These are phyloP conservation scores for Phytophthora rubi DNA, from an alignment of 352 stramenopile species.

Conservation along the genomic window DNA sequence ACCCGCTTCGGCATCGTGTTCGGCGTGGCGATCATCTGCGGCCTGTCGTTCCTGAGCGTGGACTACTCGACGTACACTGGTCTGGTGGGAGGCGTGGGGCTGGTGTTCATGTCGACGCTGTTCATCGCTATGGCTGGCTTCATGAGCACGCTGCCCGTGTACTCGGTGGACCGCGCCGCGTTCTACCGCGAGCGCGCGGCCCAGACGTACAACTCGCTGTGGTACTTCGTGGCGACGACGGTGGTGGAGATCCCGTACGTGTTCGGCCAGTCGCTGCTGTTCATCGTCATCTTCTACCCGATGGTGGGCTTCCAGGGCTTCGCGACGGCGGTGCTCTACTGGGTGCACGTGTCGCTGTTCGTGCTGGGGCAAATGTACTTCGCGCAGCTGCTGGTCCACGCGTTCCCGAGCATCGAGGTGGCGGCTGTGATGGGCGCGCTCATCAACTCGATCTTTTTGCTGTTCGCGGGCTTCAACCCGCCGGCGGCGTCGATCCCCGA, in stretches of 20 bases:
- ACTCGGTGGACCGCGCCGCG: conserved; percentile 52
- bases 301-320: conserved; percentile 49
- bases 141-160: conserved; percentile 41
- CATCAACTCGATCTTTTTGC: conserved; percentile 19
- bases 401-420: conserved; percentile 18
- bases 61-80: conserved; percentile 29
- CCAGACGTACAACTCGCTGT: conserved; percentile 24
- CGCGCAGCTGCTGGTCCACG: neutral
- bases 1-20: conserved; percentile 23
- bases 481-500: conserved; percentile 6
- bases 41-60: conserved; percentile 19
- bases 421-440: conserved; percentile 57
- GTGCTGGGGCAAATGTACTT: conserved; percentile 47
- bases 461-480: conserved; percentile 18
- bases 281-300: conserved; percentile 48
- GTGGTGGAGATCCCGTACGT: conserved; percentile 35
- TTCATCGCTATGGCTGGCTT: conserved; percentile 76
- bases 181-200: conserved; percentile 27
- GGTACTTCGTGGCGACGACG: conserved; percentile 23
- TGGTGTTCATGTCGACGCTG: conserved; percentile 77
- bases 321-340: conserved; percentile 24
- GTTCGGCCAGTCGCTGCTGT: conserved; percentile 35
- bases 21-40: conserved; percentile 23
- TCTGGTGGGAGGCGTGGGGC: conserved; percentile 16
- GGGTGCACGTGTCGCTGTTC: conserved; percentile 14